Conservation (phyloP, 2,329 filamentous ascomycete genomes). For the Fusarium annulatum region DNA sequence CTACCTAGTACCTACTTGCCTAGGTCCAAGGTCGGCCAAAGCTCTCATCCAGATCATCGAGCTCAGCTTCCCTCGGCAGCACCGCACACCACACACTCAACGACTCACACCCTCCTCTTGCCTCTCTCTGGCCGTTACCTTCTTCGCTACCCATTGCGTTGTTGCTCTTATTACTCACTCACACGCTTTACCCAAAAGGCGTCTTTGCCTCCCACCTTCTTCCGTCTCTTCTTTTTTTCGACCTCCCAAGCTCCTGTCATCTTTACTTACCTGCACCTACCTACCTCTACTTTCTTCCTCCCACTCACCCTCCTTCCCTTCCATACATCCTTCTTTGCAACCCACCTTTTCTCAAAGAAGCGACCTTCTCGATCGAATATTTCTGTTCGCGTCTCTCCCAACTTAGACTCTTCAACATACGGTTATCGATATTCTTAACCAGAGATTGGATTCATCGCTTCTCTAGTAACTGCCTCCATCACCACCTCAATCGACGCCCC, state of each 20-base stretch:
- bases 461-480: slow-evolving; percentile 4
- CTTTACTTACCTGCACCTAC: slow-evolving; percentile 31
- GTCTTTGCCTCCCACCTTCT: slow-evolving; percentile 46
- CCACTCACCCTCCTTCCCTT: slow-evolving; percentile 25
- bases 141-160: slow-evolving; percentile 27
- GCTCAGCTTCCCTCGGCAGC: slow-evolving; percentile 39
- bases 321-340: slow-evolving; percentile 30
- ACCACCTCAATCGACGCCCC: slow-evolving; percentile 29
- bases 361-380: slow-evolving; percentile 15
- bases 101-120: slow-evolving; percentile 42
- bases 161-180: slow-evolving; percentile 41
- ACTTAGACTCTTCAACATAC: slow-evolving; percentile 15
- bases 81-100: slow-evolving; percentile 40
- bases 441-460: slow-evolving; percentile 13
- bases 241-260: slow-evolving; percentile 36
- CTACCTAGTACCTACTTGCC: not conserved
- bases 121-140: slow-evolving; percentile 31
- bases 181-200: slow-evolving; percentile 43
- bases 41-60: slow-evolving; percentile 29
- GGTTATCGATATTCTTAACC: not conserved
- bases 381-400: slow-evolving; percentile 19
- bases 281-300: slow-evolving; percentile 23
- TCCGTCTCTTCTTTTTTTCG: slow-evolving; percentile 36
- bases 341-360: slow-evolving; percentile 25
- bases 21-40: slow-evolving; percentile 20